These are phyloP conservation scores for Annona squamosa DNA, from an alignment of 164 flowering plant genomes.

Conservation along the genomic window DNA sequence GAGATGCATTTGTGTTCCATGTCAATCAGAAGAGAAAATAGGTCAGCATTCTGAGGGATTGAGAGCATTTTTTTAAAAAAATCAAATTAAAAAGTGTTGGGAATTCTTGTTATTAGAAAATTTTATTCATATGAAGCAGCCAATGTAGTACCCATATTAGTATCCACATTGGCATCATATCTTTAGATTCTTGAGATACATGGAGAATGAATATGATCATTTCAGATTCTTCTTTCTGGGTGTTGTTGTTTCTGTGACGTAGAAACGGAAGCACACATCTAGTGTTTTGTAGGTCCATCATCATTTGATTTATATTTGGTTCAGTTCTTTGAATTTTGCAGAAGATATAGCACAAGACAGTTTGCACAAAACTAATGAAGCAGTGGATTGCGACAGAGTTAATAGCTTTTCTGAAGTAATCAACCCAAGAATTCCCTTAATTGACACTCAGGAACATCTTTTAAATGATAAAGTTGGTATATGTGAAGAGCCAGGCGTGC, in stretches of 20 bases:
- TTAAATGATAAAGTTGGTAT: background rate
- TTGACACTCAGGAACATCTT: background rate
- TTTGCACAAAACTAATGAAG: constrained; percentile 6
- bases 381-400: constrained; percentile 15
- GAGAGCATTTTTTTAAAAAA: too few relatives aligned
- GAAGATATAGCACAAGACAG: constrained; percentile 11
- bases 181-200: background rate
- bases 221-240: background rate
- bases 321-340: constrained; percentile 8
- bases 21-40: too few relatives aligned
- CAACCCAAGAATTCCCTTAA: background rate
- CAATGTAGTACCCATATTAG: background rate
- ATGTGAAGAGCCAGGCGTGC: background rate
- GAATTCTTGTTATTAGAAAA: too few relatives aligned
- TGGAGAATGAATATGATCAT: background rate
- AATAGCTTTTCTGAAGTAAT: constrained; percentile 24
- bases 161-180: too few relatives aligned
- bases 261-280: background rate
- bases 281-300: background rate
- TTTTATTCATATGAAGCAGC: background rate
- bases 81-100: too few relatives aligned
- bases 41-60: too few relatives aligned
- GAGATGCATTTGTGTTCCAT: too few relatives aligned
- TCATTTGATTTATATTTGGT: background rate
- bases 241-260: background rate